Evolutionary conservation across 768 basidiomycete species (phyloP).

Genomic region (Tephrocybe sp.): DNA sequence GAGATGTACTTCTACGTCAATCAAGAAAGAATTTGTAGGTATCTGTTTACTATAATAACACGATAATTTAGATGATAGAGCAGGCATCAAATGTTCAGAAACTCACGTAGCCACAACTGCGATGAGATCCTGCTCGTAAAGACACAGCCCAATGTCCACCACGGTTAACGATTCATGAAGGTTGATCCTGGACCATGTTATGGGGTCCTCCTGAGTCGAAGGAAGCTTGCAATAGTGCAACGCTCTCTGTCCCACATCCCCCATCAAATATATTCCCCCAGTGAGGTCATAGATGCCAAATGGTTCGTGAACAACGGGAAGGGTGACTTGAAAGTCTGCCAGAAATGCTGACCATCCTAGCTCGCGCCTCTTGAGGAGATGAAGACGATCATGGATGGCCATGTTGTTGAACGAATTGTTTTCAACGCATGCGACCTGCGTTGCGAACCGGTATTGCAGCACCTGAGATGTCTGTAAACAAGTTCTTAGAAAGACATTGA

Average conservation of each 20-base stretch:
- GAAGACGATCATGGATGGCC: constrained; percentile 5
- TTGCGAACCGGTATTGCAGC: constrained; percentile 10
- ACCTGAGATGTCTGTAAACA: constrained; percentile 1
- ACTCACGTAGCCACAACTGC: constrained; percentile 36
- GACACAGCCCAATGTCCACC: constrained; percentile 41
- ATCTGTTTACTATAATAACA: not conserved
- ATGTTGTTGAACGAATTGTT: constrained; percentile 4
- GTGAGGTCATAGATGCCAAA: constrained; percentile 42
- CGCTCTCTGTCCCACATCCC: constrained; percentile 22
- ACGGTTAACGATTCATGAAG: constrained; percentile 23
- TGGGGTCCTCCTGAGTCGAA: constrained; percentile 19
- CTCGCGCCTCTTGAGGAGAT: constrained; percentile 6
- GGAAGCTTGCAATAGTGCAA: constrained; percentile 36
- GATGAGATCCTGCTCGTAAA: constrained; percentile 44
- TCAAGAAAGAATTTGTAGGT: not conserved
- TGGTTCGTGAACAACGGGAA: constrained; percentile 11
- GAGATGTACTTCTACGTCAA: constrained; percentile 20
- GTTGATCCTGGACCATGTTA: constrained; percentile 28
- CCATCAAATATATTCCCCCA: constrained; percentile 39
- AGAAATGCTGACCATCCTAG: constrained; percentile 10
- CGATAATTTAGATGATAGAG: not conserved
- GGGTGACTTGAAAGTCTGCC: constrained; percentile 4
- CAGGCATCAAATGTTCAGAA: not conserved
- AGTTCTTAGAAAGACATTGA: constrained; percentile 4
- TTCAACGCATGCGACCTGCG: constrained; percentile 7